These are phyloP conservation scores for Annona squamosa DNA, from an alignment of 164 flowering plant species.

Conservation along the genomic window DNA sequence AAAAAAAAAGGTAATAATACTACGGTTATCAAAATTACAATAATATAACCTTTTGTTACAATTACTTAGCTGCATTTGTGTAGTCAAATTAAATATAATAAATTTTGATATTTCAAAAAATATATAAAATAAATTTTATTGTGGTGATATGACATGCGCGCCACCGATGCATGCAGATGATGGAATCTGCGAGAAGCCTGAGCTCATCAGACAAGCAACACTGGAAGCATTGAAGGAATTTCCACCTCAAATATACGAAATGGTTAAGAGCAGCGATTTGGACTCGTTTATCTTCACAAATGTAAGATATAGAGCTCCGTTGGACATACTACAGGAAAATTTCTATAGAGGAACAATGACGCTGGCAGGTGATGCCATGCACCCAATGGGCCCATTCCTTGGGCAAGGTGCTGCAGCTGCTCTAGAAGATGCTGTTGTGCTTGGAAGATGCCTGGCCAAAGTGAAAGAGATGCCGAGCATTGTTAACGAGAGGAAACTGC, in stretches of 20 bases:
- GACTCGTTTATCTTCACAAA: constrained; percentile 14
- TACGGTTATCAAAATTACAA: too few relatives aligned
- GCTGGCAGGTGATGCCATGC: constrained; percentile 41
- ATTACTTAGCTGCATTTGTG: too few relatives aligned
- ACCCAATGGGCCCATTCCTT: constrained; percentile 35
- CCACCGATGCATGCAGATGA: constrained; percentile 17
- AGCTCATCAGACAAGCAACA: constrained; percentile 14
- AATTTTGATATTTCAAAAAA: too few relatives aligned
- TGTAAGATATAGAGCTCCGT: constrained; percentile 25
- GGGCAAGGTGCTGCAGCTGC: constrained; percentile 36
- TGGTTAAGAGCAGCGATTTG: constrained; percentile 17
- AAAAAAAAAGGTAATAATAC: too few relatives aligned
- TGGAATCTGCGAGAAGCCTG: constrained; percentile 12
- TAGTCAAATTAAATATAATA: too few relatives aligned
- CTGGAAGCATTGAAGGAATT: constrained; percentile 13
- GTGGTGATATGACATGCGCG: neutral
- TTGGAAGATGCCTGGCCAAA: constrained; percentile 24
- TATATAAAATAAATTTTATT: too few relatives aligned
- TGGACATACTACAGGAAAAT: constrained; percentile 19
- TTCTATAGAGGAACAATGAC: constrained; percentile 24
- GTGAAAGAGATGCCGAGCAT: neutral
- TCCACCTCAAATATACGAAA: constrained; percentile 21
- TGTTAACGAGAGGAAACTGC: neutral
- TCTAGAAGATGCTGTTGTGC: constrained; percentile 37
- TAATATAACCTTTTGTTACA: too few relatives aligned